Conservation (phyloP, 768 basidiomycete species). For the Russula virescens region DNA sequence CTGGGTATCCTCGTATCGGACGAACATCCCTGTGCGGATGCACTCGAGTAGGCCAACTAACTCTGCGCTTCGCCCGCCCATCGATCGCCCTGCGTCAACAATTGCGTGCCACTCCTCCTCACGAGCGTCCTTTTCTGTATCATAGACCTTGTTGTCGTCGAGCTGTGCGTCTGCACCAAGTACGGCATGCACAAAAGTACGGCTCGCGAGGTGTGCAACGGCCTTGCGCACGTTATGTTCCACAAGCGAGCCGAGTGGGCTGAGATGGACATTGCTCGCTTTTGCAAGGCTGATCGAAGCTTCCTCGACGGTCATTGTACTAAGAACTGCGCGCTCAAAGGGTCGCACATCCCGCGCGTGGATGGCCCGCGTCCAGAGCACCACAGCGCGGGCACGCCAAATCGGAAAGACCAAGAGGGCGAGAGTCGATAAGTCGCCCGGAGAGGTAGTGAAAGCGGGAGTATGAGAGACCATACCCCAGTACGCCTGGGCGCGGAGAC, state of each 20-base stretch:
- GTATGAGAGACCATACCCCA: slow-evolving; percentile 42
- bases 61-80: slow-evolving; percentile 52
- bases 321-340: slow-evolving; percentile 52
- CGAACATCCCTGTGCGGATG: slow-evolving; percentile 29
- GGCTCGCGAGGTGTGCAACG: slow-evolving; percentile 46
- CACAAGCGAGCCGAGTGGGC: slow-evolving; percentile 46
- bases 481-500: slow-evolving; percentile 50
- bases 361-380: slow-evolving; percentile 40
- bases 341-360: slow-evolving; percentile 33
- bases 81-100: slow-evolving; percentile 52
- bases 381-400: slow-evolving; percentile 38
- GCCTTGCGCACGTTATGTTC: slow-evolving; percentile 45
- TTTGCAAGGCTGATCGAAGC: slow-evolving; percentile 41
- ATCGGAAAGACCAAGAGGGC: slow-evolving; percentile 50
- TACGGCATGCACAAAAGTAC: slow-evolving; percentile 48
- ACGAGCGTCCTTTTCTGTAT: slow-evolving; percentile 31
- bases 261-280: slow-evolving; percentile 28
- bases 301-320: slow-evolving; percentile 46
- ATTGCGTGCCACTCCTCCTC: slow-evolving; percentile 43
- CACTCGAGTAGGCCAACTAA: slow-evolving; percentile 53
- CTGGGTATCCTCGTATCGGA: slow-evolving; percentile 30
- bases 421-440: slow-evolving; percentile 50
- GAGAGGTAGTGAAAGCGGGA: slow-evolving; percentile 36
- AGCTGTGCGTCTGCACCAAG: slow-evolving; percentile 23
- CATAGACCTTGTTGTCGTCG: slow-evolving; percentile 24